Evolutionary conservation across 2,329 filamentous ascomycete species (phyloP), one percentile per base, ranked within the genome.

Genomic region (Phialophora verrucosa): DNA sequence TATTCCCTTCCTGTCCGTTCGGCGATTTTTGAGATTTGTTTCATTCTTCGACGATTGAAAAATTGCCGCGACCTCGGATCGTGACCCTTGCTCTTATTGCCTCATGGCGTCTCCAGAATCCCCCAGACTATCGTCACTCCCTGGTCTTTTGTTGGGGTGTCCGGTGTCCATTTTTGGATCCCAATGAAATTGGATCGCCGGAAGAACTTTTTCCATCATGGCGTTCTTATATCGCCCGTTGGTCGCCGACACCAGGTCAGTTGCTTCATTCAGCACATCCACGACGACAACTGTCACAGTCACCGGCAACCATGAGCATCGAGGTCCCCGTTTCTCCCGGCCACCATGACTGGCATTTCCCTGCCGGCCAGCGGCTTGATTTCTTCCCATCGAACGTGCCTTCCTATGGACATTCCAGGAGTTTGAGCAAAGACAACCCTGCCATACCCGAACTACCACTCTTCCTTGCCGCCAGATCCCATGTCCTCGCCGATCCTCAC

Each of bases 381-480:
- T 63, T 55, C 38, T 49, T 47, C n/a, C 27, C 59, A 1, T 44
- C 59, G 35, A 47, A 12, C 25, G 27, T 54, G 8, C 55, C 56
- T 14, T 44, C 49, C 14, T 42, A 47, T 31, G 38, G 17, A 56
- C 32, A 54, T 31, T 35, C 59, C 49, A 35, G 32, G 42, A n/a
- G 25, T 54, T n/a, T 51, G 35, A 49, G 50, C 47, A 63, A 56
- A 49, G 54, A 58, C 32, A 55, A 63, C 10, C 25, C 51, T 10
- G 59, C 64, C 12, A 44, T 67, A 51, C 65, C 65, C 31, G 65
- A 64, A 44, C 71, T 81, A 11, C 79, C 79, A 35, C 70, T 81
- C 23, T 81, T 81, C 63, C 65, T 76, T 27, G 75, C 74, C 49
- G 79, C 79, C 4, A 75, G 74, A 63, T 74, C 76, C 29, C 74